phyloP scores from a whole-genome alignment of 2,329 filamentous ascomycete species.

The Magnaporthales sp. region DNA sequence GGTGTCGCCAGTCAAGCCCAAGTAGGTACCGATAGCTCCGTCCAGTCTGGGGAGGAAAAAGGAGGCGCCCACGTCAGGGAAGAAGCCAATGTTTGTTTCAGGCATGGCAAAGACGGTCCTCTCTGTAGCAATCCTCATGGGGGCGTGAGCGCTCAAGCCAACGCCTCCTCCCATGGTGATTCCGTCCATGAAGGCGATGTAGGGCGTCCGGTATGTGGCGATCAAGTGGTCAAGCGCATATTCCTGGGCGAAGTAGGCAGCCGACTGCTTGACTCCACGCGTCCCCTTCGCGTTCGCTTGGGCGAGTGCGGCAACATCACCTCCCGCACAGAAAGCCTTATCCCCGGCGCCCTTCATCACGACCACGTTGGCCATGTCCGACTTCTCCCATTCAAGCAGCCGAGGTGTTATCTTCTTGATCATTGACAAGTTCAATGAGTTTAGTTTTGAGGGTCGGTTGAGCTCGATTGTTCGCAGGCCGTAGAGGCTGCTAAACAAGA shows the following conservation, averaged over 20 bases:
- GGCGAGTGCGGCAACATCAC: constrained; percentile 78
- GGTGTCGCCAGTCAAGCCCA: constrained; percentile 82
- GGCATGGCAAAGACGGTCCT: constrained; percentile 96
- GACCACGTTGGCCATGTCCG: constrained; percentile 84
- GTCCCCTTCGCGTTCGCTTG: constrained; percentile 57
- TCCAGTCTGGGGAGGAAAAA: constrained; percentile 93
- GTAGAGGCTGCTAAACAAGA: constrained; percentile 82
- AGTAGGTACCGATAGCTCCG: constrained; percentile 80
- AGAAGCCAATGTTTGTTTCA: constrained; percentile 96
- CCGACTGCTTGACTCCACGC: constrained; percentile 65
- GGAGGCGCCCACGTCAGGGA: constrained; percentile 92
- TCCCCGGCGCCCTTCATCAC: constrained; percentile 85
- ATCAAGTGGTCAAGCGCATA: constrained; percentile 95
- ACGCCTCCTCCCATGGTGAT: constrained; percentile 98
- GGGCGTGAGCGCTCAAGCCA: constrained; percentile 87
- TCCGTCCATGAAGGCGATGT: constrained; percentile 92
- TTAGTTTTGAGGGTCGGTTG: constrained; percentile 86
- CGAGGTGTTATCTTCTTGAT: constrained; percentile 86
- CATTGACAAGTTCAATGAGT: constrained; percentile 92
- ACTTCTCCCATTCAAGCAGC: constrained; percentile 89
- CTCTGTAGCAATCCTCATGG: constrained; percentile 93
- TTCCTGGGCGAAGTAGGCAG: constrained; percentile 87
- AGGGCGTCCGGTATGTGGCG: constrained; percentile 87
- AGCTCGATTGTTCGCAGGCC: constrained; percentile 88
- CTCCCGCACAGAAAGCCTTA: constrained; percentile 85